Evolutionary conservation across 805 yeast species (phyloP).

Genomic region (Cyberlindnera mycetangii): DNA sequence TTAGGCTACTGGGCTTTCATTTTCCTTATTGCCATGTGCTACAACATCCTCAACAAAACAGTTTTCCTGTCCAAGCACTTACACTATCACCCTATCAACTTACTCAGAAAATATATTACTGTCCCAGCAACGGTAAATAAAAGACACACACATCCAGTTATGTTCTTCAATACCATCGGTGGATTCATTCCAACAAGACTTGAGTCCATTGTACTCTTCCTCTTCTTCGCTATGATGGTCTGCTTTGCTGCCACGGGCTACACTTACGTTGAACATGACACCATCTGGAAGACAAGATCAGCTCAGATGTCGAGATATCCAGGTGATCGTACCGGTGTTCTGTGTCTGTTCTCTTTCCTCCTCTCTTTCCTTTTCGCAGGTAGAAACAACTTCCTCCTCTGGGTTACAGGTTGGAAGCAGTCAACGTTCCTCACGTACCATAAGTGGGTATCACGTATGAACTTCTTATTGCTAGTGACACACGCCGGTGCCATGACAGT

Average conservation of each 20-base stretch:
- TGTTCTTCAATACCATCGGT: constrained; percentile 13
- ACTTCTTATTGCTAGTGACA: constrained; percentile 27
- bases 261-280: constrained; percentile 13
- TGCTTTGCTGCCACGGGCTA: constrained; percentile 22
- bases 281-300: constrained; percentile 19
- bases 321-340: constrained; percentile 28
- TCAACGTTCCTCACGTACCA: constrained; percentile 65
- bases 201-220: constrained; percentile 32
- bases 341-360: constrained; percentile 42
- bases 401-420: constrained; percentile 63
- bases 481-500: constrained; percentile 24
- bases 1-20: constrained; percentile 49
- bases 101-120: constrained; percentile 18
- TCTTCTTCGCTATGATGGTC: constrained; percentile 29
- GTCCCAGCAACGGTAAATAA: constrained; percentile 18
- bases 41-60: constrained; percentile 20
- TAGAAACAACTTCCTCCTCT: constrained; percentile 64
- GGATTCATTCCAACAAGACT: constrained; percentile 27
- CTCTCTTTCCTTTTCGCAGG: constrained; percentile 61
- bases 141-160: constrained; percentile 22
- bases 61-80: constrained; percentile 19
- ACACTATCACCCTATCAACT: constrained; percentile 15
- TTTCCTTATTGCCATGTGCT: constrained; percentile 38
- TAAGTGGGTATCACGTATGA: constrained; percentile 55
- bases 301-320: constrained; percentile 26